Base-by-base conservation (phyloP, 2,329 filamentous ascomycete species). In the Aplosporella prunicola region DNA sequence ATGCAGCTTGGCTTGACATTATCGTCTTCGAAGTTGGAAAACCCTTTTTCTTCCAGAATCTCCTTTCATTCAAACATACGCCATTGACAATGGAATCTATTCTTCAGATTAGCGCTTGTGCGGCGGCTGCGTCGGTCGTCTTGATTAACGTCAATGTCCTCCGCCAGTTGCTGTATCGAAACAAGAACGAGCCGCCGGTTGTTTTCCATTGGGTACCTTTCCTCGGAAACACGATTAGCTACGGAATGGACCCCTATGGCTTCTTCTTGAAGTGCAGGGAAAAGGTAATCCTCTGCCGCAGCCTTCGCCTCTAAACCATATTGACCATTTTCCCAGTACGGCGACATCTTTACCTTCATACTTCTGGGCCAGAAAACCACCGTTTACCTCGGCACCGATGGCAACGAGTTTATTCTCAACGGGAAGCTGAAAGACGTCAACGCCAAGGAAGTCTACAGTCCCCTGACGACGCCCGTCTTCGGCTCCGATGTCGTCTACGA, bases 181-280 rank as follows among this genome's bases (percentile, higher is more conserved):
- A 82, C 49, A 71, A 77, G 32, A 78, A 84, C 31, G 42, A 46
- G 16, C 57, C 56, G 10, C 83, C 83, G 1, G 50, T 88, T 41
- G 82, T 89, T 44, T 89, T 88, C 60, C 81, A 86, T 61, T 83
- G 76, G 74, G 71, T 89, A 53, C 84, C 83, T 1, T 52, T 65
- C 13, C 30, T 68, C 30, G 65, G 65, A 10, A 68, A 52, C 41
- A 64, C 65, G 9, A 50, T 68, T 27, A 48, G 44, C 18, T 68
- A 67, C 48, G 64, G 65, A 38, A 63, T 61, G 38, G 81, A 91
- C 51, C 83, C 83, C 13, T 82, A 81, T 45, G 65, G 64, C 17
- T 89, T 88, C 67, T 86, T 88, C 63, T 56, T 61, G 9, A 45
- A 67, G 51, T 67, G 72, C 58, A 68, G 74, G 47, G 66, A 68